Percentiles rank a stretch among this genome's conserved stretches.
phyloP scores from a whole-genome alignment of 139 green algal genomes.

The Diplosphaera chodatii region DNA sequence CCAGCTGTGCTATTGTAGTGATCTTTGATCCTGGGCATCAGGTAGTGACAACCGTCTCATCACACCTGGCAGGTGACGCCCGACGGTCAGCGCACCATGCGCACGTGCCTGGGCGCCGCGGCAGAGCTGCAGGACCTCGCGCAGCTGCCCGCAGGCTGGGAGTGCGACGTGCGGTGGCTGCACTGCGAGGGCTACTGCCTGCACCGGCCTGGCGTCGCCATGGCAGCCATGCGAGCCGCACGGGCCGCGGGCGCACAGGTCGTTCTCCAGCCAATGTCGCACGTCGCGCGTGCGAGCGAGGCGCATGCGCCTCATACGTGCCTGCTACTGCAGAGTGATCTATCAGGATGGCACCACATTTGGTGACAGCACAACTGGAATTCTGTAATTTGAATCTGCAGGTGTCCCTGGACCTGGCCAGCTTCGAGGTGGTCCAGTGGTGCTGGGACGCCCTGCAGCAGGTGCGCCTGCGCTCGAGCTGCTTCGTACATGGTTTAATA shows the following conservation, averaged over 20 bases:
- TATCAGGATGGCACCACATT: too few species aligned
- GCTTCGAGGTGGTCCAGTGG: conserved; percentile 62
- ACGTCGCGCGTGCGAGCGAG: too few species aligned
- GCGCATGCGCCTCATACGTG: too few species aligned
- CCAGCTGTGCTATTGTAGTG: too few species aligned
- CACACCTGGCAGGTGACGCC: conserved; percentile 45
- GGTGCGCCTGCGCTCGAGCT: too few species aligned
- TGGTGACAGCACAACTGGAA: too few species aligned
- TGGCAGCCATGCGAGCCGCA: conserved; percentile 21
- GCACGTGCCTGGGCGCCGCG: conserved; percentile 74
- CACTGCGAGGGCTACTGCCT: conserved; percentile 82
- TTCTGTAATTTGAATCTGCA: too few species aligned
- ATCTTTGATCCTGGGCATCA: too few species aligned
- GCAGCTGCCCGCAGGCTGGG: conserved; percentile 37
- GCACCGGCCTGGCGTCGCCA: conserved; percentile 40
- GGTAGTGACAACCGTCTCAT: too few species aligned
- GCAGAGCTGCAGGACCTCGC: conserved; percentile 33
- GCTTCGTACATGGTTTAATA: too few species aligned
- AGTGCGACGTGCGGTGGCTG: conserved; percentile 27
- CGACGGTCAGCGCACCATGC: conserved; percentile 88
- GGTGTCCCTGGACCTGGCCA: conserved; percentile 74
- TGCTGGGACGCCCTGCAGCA: conserved; percentile 43
- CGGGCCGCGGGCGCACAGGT: conserved; percentile 19
- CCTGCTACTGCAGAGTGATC: too few species aligned
- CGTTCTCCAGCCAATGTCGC: too few species aligned